Percentiles rank a stretch among this genome's conserved stretches.
phyloP scores from a whole-genome alignment of 2,329 filamentous ascomycete genomes.

The Diaporthe aspalathi region DNA sequence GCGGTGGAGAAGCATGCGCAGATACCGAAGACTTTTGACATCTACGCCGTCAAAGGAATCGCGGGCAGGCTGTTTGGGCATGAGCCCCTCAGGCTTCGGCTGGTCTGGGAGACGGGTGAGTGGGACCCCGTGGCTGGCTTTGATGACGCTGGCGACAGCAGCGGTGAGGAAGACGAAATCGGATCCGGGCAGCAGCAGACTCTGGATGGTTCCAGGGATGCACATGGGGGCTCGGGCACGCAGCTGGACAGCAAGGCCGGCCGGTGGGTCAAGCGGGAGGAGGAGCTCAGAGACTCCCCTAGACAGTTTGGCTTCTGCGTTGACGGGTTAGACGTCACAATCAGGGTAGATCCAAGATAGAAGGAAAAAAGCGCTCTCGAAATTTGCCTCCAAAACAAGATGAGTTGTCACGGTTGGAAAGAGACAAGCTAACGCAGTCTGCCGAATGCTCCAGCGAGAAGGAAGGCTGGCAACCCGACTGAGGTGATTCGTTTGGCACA shows the following conservation, averaged over 20 bases:
- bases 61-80: slow-evolving; percentile 77
- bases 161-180: slow-evolving; percentile 64
- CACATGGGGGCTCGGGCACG: slow-evolving; percentile 33
- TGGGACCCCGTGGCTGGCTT: slow-evolving; percentile 81
- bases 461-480: neutral
- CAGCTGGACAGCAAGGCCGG: slow-evolving; percentile 53
- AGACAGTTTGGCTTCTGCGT: slow-evolving; percentile 86
- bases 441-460: neutral
- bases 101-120: slow-evolving; percentile 92
- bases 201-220: slow-evolving; percentile 43
- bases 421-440: slow-evolving; percentile 27
- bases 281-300: slow-evolving; percentile 82
- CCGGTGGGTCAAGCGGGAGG: slow-evolving; percentile 80
- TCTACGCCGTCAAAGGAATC: slow-evolving; percentile 84
- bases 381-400: neutral
- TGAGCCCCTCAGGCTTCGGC: slow-evolving; percentile 70
- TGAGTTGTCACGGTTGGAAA: neutral
- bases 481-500: slow-evolving; percentile 1
- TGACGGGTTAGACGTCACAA: slow-evolving; percentile 75
- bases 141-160: slow-evolving; percentile 66
- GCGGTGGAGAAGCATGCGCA: slow-evolving; percentile 51
- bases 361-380: neutral
- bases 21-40: slow-evolving; percentile 81
- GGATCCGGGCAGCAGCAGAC: slow-evolving; percentile 46
- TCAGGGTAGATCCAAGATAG: slow-evolving; percentile 73